phyloP scores from a whole-genome alignment of 352 stramenopile species.

The Phytopythium helicoides region DNA sequence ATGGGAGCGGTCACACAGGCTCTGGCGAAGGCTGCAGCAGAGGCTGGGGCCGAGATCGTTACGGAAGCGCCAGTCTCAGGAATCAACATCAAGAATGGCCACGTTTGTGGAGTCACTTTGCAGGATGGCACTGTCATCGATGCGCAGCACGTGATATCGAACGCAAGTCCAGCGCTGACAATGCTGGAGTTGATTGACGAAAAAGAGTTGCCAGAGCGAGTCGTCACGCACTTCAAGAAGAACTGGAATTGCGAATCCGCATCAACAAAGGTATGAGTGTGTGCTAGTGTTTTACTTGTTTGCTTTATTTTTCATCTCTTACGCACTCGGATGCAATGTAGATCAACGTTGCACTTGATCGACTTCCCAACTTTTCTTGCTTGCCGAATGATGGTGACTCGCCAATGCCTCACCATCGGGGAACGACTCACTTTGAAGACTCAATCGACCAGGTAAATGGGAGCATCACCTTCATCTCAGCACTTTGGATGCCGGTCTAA shows the following conservation, averaged over 20 bases:
- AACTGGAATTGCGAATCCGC: conserved; percentile 81
- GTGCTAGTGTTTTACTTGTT: background rate
- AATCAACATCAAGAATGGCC: conserved; percentile 49
- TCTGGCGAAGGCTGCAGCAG: conserved; percentile 52
- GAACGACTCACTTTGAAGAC: conserved; percentile 90
- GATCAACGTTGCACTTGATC: conserved; percentile 89
- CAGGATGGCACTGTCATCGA: conserved; percentile 50
- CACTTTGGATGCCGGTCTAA: too few species aligned
- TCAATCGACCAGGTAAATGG: conserved; percentile 48
- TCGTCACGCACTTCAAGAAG: conserved; percentile 70
- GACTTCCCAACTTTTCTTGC: conserved; percentile 83
- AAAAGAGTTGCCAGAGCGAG: conserved; percentile 43
- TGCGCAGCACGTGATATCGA: conserved; percentile 71
- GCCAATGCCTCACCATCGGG: conserved; percentile 77
- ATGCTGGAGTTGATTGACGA: conserved; percentile 82
- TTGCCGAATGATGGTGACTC: conserved; percentile 60
- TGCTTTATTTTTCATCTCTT: too few species aligned
- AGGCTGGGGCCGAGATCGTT: conserved; percentile 69
- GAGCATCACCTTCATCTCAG: too few species aligned
- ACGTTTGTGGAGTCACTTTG: conserved; percentile 62
- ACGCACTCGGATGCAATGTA: too few species aligned
- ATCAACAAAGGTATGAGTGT: conserved; percentile 71
- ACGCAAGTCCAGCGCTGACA: conserved; percentile 73
- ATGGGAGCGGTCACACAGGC: conserved; percentile 84
- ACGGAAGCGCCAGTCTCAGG: conserved; percentile 62